Base-by-base conservation (phyloP, 805 yeast species). In the Millerago galiae region DNA sequence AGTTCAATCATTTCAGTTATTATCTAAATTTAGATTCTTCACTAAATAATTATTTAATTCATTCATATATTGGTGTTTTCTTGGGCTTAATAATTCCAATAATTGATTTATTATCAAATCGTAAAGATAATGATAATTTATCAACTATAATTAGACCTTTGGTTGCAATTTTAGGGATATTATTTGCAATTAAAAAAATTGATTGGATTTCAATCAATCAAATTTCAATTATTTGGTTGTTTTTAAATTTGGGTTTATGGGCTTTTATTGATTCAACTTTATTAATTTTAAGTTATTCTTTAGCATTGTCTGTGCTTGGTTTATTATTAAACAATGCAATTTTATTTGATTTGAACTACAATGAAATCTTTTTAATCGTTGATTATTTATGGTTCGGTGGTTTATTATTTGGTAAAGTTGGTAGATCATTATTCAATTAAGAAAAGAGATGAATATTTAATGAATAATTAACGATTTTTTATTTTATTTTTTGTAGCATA, bases 121-220 rank as follows among this genome's bases (percentile, higher is more conserved):
- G 9, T 2, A 31, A 16, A 15, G 8, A 40, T 5, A 15, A 5
- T 9, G 34, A 31, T 26, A 14, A 17, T 6, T 5, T 30, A 16
- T 36, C 48, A 11, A 32, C 48, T 24, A 44, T 67, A 24, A 50
- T 70, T 3, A 61, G 74, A 51, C 56, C 79, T 16, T 60, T 68
- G 36, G 74, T 82, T 43, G 82, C 87, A 3, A 72, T 83, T 52
- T 62, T 83, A 34, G 95, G 95, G 3, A 74, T 84, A 29, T 71
- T 80, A 5, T 83, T 79, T 54, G 88, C 87, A 18, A 71, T 84
- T 28, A 71, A 85, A 51, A 79, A 76, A 49, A 67, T 81, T 31
- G 82, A 80, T 52, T 83, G 91, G 91, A 62, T 71, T 38, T 73
- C 83, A 0, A 71, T 79, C 15, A 61, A 78, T 34, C 89, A 84